A percentile compares a stretch with the other conserved stretches of the same genome.
Conservation (phyloP, 1,139 yeast species). For the Arxiozyma bovina region DNA sequence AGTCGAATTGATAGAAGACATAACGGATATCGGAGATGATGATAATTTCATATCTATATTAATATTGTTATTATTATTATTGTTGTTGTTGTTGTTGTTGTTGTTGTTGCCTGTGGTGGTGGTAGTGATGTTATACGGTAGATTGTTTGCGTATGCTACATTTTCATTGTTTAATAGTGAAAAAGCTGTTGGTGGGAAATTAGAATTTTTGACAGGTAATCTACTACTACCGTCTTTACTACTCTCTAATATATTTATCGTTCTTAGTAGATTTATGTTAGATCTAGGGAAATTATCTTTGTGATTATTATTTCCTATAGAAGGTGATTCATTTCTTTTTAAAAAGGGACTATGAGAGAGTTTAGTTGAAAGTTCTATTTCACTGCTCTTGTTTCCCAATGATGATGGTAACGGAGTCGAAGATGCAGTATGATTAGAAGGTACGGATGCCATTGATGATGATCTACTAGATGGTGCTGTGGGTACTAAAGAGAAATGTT, state of each 20-base stretch:
- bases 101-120: neutral
- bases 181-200: neutral
- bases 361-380: neutral
- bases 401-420: constrained; percentile 10
- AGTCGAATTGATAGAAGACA: neutral
- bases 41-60: neutral
- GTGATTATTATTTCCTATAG: neutral
- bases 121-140: neutral
- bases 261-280: neutral
- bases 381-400: neutral
- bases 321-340: neutral
- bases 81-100: too few relatives aligned
- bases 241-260: neutral
- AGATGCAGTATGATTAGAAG: neutral
- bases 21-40: neutral
- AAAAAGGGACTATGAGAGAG: neutral
- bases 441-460: constrained; percentile 11
- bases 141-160: neutral
- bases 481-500: constrained; percentile 65
- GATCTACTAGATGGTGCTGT: constrained; percentile 46
- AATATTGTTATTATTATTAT: neutral
- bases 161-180: neutral
- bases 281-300: neutral
- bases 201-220: neutral
- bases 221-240: neutral